Percentiles rank a stretch among this genome's conserved stretches.
These are phyloP conservation scores for Paecilomyces fulvus DNA, from an alignment of 2,329 filamentous ascomycete genomes.

Conservation along the genomic window DNA sequence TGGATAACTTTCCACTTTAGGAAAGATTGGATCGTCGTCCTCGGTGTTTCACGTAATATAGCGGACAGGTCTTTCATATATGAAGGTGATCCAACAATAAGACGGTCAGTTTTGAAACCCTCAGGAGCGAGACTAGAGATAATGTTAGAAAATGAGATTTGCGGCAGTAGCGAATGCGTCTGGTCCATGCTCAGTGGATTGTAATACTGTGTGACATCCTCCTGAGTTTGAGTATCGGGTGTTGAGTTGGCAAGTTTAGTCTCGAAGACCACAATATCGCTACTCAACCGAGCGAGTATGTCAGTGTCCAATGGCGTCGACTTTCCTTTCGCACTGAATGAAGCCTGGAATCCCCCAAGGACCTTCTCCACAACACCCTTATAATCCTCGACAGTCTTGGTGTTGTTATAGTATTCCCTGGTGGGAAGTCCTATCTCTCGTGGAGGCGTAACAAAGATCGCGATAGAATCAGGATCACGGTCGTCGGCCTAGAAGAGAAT, in stretches of 20 bases:
- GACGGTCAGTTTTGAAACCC: constrained; percentile 41
- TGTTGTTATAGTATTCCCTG: constrained; percentile 53
- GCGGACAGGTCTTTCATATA: constrained; percentile 52
- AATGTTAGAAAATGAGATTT: constrained; percentile 46
- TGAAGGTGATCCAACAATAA: constrained; percentile 52
- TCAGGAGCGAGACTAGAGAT: constrained; percentile 46
- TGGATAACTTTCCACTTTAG: constrained; percentile 57
- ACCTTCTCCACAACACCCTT: constrained; percentile 35
- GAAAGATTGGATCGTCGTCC: constrained; percentile 53
- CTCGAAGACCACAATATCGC: constrained; percentile 50
- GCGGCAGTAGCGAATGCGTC: constrained; percentile 46
- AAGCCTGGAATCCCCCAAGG: constrained; percentile 26
- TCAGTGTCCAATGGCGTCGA: neutral
- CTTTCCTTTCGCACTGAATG: neutral
- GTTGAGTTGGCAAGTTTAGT: constrained; percentile 52
- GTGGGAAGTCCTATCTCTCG: constrained; percentile 50
- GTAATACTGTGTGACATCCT: constrained; percentile 60
- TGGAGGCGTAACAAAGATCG: constrained; percentile 39
- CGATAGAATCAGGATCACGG: constrained; percentile 47
- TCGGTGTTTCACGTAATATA: constrained; percentile 46
- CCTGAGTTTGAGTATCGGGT: constrained; percentile 49
- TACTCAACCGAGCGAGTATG: constrained; percentile 9
- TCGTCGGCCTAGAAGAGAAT: constrained; percentile 37
- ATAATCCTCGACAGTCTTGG: constrained; percentile 46
- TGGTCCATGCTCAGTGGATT: constrained; percentile 54